Base-by-base conservation (phyloP, 1,139 yeast species). In the Kurtzmaniella quercitrusa region DNA sequence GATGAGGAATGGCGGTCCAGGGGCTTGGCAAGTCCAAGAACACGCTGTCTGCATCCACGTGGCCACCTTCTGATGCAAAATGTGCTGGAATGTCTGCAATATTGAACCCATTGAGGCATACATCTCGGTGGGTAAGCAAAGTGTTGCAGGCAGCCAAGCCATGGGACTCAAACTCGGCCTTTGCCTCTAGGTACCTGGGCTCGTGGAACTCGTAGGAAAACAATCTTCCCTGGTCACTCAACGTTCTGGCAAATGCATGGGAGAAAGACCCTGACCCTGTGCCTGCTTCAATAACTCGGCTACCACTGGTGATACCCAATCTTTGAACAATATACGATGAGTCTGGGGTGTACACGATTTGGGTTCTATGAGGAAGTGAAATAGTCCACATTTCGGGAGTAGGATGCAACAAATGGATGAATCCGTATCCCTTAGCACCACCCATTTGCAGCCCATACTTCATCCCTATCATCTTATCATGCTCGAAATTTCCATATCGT, bases 201-300 rank as follows among this genome's bases (percentile, higher is more conserved):
- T 84, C 85, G 59, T 94, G 98, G 64, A 91, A 94, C 63, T 94
- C 99, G 61, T 79, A 94, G 3, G 96, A 83, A 67, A 77, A 91
- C 2, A 94, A 70, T 34, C 71, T 71, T 0, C 96, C 96, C 1
- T 60, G 60, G 3, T 49, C 47, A 1, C 82, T 82, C 1, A 86
- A 83, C 0, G 93, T 80, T 56, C 99, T 75, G 2, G 96, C 86
- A 63, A 93, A 80, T 0, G 96, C 85, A 65, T 94, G 99, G 4
- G 97, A 86, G 58, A 94, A 88, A 1, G 96, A 89, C 0, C 95
- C 99, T 5, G 96, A 87, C 1, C 98, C 99, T 0, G 99, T 94
- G 34, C 99, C 99, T 0, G 98, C 96, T 63, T 94, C 99, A 43
- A 94, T 84, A 12, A 93, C 94, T 51, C 81, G 68, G 1, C 90